Base-by-base conservation (phyloP, 352 stramenopile genomes). In the Pseudoperonospora humuli region DNA sequence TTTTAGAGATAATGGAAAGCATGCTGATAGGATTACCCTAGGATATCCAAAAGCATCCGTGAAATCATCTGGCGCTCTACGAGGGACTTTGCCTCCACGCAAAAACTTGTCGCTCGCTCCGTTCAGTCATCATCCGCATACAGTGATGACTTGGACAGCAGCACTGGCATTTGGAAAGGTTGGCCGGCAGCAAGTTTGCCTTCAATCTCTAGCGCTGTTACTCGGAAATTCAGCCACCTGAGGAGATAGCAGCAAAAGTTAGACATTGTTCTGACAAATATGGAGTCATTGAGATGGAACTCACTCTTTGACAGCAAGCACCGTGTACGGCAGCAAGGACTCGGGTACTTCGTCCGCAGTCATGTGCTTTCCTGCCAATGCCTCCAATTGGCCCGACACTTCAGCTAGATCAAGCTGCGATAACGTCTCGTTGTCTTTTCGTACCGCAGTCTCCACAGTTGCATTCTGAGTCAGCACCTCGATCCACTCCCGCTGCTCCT, bases 401-500 rank as follows among this genome's bases (percentile, higher is more conserved):
- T 87, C 76, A 3, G 64, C 59, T 6, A 87, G 59, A 61, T 93
- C 79, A 48, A 81, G 59, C 44, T 89, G 72, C 3, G 72, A 86
- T 1, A 75, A 46, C 18, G 80, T 70, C 32, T 89, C 75, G 31
- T 87, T 80, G 6, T 80, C 63, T 45, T 84, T 91, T 36, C 80
- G 74, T 31, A 70, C 73, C 1, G 80, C 79, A 7, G 82, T 90
- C 53, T 93, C 77, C 1, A 77, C 76, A 3, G 75, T 84, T 18
- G 82, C 75, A 36, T 93, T 93, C 45, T 93, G 82, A 2, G 72
- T 81, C 32, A 93, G 45, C 24, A 93, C 82, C 51, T 93, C 82
- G 33, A 92, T 84, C 82, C 82, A 93, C 44, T 93, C 82, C 36
- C 82, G 76, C 42, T 87, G 75, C n/a, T 93, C 82, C 42, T 93